A percentile compares a stretch with the other conserved stretches of the same genome.
phyloP scores from a whole-genome alignment of 202 grass and related monocot species.

The Zoysia matrella region DNA sequence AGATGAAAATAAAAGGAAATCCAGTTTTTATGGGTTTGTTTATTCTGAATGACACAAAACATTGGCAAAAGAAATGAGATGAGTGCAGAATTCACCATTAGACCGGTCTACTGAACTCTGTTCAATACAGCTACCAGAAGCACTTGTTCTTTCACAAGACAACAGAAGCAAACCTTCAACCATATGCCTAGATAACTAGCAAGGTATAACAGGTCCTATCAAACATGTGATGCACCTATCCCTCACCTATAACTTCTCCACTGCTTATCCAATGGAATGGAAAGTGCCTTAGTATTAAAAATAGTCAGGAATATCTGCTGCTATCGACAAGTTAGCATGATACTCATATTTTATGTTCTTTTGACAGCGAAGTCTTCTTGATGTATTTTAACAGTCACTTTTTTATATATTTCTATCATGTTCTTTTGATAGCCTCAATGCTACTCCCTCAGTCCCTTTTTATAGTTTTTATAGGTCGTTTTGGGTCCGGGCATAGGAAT shows the following conservation, averaged over 20 bases:
- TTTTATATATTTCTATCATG: not conserved
- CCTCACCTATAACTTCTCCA: not conserved
- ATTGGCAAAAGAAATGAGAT: not conserved
- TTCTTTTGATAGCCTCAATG: too few species aligned
- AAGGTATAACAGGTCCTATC: not conserved
- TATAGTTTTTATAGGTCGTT: too few species aligned
- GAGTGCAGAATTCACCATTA: slow-evolving; percentile 9
- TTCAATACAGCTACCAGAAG: slow-evolving; percentile 18
- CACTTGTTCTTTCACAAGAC: not conserved
- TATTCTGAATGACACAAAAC: slow-evolving; percentile 9
- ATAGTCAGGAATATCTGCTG: not conserved
- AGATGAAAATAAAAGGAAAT: slow-evolving; percentile 16
- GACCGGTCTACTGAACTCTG: not conserved
- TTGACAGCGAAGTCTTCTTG: not conserved
- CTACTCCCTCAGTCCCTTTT: too few species aligned
- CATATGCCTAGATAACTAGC: not conserved
- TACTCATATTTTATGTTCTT: slow-evolving; percentile 2
- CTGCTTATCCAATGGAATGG: not conserved
- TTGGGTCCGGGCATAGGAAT: too few species aligned
- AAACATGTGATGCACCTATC: not conserved
- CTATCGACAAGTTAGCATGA: not conserved
- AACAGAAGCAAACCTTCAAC: not conserved
- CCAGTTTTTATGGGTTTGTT: slow-evolving; percentile 8
- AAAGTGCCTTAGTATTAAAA: not conserved
- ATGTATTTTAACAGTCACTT: not conserved